Base-by-base conservation (phyloP, 1,284 basidiomycete species). In the Mycena sp. region DNA sequence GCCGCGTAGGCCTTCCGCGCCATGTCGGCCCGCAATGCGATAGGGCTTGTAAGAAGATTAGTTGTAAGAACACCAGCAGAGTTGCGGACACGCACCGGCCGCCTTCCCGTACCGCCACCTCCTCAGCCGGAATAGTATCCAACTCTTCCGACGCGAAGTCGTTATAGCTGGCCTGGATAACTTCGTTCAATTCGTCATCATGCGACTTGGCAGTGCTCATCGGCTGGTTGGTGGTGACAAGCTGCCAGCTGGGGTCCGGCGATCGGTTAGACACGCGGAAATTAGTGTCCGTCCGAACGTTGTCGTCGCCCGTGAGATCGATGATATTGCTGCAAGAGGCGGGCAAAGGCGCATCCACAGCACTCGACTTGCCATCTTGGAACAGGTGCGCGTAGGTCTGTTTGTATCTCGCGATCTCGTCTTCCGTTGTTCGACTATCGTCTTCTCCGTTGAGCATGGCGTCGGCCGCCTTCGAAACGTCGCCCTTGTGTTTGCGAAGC, bases 1-100 rank as follows among this genome's bases (percentile, higher is more conserved):
- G 86, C 83, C 23, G 87, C 87, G 65, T 91, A 88, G 2, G 82
- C 80, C 46, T 83, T 74, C 1, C 78, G 76, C 2, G 85, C 73
- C 16, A 74, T 69, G n/a, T 84, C 83, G 0, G 88, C 83, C 23
- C 90, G 87, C 19, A 92, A 69, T 4, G 87, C 87, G 21, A 91
- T 81, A 17, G 90, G 90, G 25, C 90, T 91, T 62, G 5, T 16
- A 44, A 59, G 57, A 35, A 59, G 52, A 49, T 29, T 59, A 26
- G 54, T 48, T 61, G 53, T 43, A 9, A 63, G 43, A 25, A 52
- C 58, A 25, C 51, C 21, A 4, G 26, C 12, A 38, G 35, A 28
- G 17, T 43, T 28, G 29, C 52, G 30, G 37, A 6, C 16, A 77
- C 85, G 59, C 46, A 89, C 90, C 87, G 81, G 56, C 83, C 82